Base-by-base conservation (phyloP, 768 basidiomycete species). In the Rhizopogon vesiculosus region DNA sequence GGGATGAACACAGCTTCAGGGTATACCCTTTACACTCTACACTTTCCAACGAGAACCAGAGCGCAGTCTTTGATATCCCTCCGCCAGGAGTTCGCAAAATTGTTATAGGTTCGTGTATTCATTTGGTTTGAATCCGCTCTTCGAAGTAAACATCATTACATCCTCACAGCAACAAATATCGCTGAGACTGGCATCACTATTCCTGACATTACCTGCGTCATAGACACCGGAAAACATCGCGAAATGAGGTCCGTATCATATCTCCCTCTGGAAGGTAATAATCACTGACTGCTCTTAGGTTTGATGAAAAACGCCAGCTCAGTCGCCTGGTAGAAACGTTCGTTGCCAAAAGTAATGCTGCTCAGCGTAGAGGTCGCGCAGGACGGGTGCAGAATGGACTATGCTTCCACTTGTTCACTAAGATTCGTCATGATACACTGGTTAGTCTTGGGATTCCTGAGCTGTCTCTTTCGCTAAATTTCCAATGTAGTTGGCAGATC, bases 101-200 rank as follows among this genome's bases (percentile, higher is more conserved):
- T 61, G 97, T 99, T 48, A 86, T 99, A 42, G 90, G 93, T 93
- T 65, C 41, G 78, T 29, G 38, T 38, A 12, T 33, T 33, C 31
- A 9, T 38, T 35, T 38, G 35, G 35, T 45, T n/a, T 62, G 19
- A 16, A 29, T 1, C 45, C 44, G 13, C 53, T 56, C 53, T 53
- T 58, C 55, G 53, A 56, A 64, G 8, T 42, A 38, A 42, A 10
- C 25, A 29, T 29, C 3, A 61, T 35, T 59, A 5, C 12, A 9
- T 15, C 53, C 16, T 42, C 25, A 38, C 45, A 93, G 91, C 91
- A 3, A 93, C 92, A 35, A 93, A 96, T 65, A 93, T 95, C 62
- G 90, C 93, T 15, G 96, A 99, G 71, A 99, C 96, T 13, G 96
- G 96, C 62, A 91, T 99, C 53, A 99, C 97, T 1, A 99, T 99